Evolutionary conservation across 108 stramenopile genomes (phyloP).

Genomic region (Aurantiochytrium sp.): DNA sequence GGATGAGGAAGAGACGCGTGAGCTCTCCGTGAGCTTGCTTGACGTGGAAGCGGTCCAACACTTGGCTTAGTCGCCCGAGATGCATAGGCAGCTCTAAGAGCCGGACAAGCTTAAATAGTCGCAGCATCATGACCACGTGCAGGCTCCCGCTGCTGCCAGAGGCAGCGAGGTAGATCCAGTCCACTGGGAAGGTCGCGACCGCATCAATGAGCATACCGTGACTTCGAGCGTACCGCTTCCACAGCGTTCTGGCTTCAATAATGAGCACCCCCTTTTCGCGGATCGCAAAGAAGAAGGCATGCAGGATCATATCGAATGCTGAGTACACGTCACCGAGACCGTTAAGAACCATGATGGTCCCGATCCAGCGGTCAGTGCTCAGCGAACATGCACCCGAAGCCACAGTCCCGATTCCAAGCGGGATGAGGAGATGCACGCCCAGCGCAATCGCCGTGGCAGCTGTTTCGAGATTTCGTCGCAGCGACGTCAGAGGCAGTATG

Average conservation of each 20-base stretch:
- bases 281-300: not conserved
- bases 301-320: not conserved
- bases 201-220: not conserved
- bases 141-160: not conserved
- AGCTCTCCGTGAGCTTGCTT: not conserved
- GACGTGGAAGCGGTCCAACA: not conserved
- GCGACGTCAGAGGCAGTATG: not conserved
- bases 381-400: not conserved
- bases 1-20: not conserved
- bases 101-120: not conserved
- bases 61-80: not conserved
- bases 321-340: not conserved
- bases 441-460: not conserved
- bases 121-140: not conserved
- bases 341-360: not conserved
- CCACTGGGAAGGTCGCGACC: not conserved
- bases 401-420: not conserved
- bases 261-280: not conserved
- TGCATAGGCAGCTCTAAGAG: not conserved
- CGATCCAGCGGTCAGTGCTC: not conserved
- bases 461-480: not conserved
- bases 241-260: not conserved
- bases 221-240: not conserved
- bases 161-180: not conserved
- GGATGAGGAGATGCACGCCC: not conserved